Evolutionary conservation across 1,139 yeast species (phyloP), one percentile per base, ranked within the genome.

Genomic region (Meyerozyma sp.): DNA sequence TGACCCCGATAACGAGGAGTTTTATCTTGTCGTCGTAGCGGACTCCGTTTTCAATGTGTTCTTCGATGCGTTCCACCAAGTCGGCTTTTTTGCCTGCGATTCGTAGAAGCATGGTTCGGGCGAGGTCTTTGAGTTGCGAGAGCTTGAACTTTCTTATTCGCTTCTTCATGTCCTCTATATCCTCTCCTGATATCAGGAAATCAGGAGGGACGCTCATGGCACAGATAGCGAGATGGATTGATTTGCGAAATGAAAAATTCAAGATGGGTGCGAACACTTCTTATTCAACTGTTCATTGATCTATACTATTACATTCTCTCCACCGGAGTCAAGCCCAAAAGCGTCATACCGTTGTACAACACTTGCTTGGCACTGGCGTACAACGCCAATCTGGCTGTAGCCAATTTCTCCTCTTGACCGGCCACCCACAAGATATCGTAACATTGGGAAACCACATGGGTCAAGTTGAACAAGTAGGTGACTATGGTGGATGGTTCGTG

Each of bases 401-500:
- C 95, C 61, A 93, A 73, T 44, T 87, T 90, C 61, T 80, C 80
- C 55, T 85, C 88, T 72, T 94, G 98, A 50, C 98, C 98, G 52
- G 96, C 89, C 53, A 94, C 98, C 96, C 98, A 90, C 65, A 94
- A 76, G 45, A 88, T 84, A 62, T 91, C 96, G 69, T 93, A 93
- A 69, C 97, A 88, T 32, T 94, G 88, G 11, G 98, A 91, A 37
- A 94, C 96, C 66, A 84, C 84, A 63, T 94, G 98, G 18, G 98
- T 82, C 59, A 93, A 77, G 66, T 78, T 85, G 80, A 94, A 93
- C 63, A 93, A 77, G 66, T 90, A 93, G 13, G 98, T 93, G 49
- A 93, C 97, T 46, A 94, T 74, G 18, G 98, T 91, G 14, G 96
- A 84, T 44, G 99, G 98, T 70, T 93, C 99, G 55, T 80, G 78